Evolutionary conservation across 192 early-diverging fungal genomes (phyloP).

Genomic region (Backusella tuberculispora): DNA sequence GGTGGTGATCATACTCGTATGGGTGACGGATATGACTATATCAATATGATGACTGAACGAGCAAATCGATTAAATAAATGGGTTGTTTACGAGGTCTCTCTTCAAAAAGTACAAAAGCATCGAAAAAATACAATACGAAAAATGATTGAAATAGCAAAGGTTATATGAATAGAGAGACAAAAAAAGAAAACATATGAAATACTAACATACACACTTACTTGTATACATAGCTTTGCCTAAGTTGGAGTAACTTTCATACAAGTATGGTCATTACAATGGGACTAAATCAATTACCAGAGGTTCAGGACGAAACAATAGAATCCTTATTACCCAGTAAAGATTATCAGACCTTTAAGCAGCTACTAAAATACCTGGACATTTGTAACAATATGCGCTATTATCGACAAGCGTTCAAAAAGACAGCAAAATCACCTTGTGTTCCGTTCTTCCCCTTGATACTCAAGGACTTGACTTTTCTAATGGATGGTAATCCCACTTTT

Average conservation of each 20-base stretch:
- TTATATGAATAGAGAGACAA: background rate
- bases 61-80: slow-evolving; percentile 39
- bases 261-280: slow-evolving; percentile 66
- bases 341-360: slow-evolving; percentile 42
- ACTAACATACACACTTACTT: background rate
- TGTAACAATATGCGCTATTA: slow-evolving; percentile 69
- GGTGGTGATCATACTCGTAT: background rate
- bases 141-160: slow-evolving; percentile 39
- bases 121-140: slow-evolving; percentile 30
- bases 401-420: slow-evolving; percentile 53
- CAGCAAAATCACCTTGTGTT: slow-evolving; percentile 47
- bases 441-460: slow-evolving; percentile 71
- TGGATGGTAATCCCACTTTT: slow-evolving; percentile 69
- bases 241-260: slow-evolving; percentile 70
- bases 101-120: slow-evolving; percentile 20
- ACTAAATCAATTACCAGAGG: slow-evolving; percentile 36
- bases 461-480: slow-evolving; percentile 75
- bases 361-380: slow-evolving; percentile 67
- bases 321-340: slow-evolving; percentile 46
- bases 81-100: slow-evolving; percentile 33
- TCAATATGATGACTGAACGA: slow-evolving; percentile 43
- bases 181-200: background rate
- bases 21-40: slow-evolving; percentile 19
- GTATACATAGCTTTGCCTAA: slow-evolving; percentile 46
- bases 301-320: background rate